These are phyloP conservation scores for Paramecium primaurelia DNA, from an alignment of 73 alveolate species.

Conservation along the genomic window DNA sequence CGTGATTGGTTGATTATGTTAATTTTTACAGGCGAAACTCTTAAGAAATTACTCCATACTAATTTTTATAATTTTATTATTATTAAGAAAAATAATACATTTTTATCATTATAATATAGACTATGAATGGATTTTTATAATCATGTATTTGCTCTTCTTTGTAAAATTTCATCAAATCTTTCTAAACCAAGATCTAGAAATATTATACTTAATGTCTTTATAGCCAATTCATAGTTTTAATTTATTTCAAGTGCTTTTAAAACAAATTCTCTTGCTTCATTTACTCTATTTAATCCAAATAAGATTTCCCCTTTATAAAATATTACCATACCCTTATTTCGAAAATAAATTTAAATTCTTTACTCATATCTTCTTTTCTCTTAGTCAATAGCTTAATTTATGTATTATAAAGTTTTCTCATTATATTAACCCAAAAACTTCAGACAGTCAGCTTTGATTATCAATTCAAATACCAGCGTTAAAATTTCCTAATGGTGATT, in stretches of 20 bases:
- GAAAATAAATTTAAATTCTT: background rate
- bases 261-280: background rate
- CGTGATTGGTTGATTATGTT: background rate
- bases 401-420: background rate
- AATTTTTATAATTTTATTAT: too few relatives aligned
- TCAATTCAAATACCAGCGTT: background rate
- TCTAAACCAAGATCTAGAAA: background rate
- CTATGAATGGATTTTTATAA: too few relatives aligned
- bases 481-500: background rate
- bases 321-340: background rate
- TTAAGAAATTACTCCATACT: background rate
- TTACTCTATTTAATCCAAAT: background rate
- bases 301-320: background rate
- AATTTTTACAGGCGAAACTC: background rate
- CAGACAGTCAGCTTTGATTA: background rate
- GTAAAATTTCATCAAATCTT: background rate
- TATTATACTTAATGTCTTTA: background rate
- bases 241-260: background rate
- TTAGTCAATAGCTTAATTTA: background rate
- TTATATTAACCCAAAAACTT: background rate
- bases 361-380: background rate
- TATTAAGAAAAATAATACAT: too few relatives aligned
- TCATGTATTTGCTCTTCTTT: background rate
- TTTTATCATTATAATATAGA: too few relatives aligned
- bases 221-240: background rate